A percentile compares a stretch with the other conserved stretches of the same genome.
Conservation (phyloP, 495 filamentous ascomycete genomes). For the Haplographium delicatum region DNA sequence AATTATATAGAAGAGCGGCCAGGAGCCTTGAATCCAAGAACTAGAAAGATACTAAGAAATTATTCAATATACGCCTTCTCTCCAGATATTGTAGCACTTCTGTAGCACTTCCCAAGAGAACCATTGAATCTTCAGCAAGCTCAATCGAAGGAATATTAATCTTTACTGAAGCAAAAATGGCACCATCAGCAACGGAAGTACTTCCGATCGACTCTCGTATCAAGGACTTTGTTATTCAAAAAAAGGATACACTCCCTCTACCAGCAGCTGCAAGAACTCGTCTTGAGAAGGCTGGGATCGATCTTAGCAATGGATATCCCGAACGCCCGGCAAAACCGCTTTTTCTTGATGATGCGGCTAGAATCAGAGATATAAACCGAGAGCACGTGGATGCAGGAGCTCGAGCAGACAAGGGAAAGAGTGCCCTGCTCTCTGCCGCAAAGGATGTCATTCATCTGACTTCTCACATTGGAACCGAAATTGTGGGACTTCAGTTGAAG, state of each 20-base stretch:
- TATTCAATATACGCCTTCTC: too few relatives aligned
- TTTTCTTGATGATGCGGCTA: slow-evolving; percentile 61
- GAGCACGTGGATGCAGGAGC: slow-evolving; percentile 54
- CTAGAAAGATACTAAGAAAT: too few relatives aligned
- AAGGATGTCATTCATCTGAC: slow-evolving; percentile 63
- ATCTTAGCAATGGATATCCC: slow-evolving; percentile 60
- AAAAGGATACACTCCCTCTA: slow-evolving; percentile 56
- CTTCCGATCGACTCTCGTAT: slow-evolving; percentile 53
- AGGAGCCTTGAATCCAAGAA: too few relatives aligned
- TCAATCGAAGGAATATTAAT: too few relatives aligned
- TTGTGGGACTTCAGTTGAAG: slow-evolving; percentile 63
- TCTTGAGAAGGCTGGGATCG: slow-evolving; percentile 58
- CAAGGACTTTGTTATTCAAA: slow-evolving; percentile 51
- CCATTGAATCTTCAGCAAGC: too few relatives aligned
- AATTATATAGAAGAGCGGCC: too few relatives aligned
- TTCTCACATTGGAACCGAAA: slow-evolving; percentile 64
- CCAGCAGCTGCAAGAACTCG: slow-evolving; percentile 48
- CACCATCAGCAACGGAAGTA: slow-evolving; percentile 27
- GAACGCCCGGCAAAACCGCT: slow-evolving; percentile 60
- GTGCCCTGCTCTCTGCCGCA: slow-evolving; percentile 56
- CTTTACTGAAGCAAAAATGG: slow-evolving; percentile 14
- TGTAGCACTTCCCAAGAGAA: too few relatives aligned
- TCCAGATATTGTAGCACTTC: too few relatives aligned
- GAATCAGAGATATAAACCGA: slow-evolving; percentile 54
- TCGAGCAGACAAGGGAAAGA: slow-evolving; percentile 64